Conservation (phyloP, 139 green algal genomes). For the Micractinium conductrix region DNA sequence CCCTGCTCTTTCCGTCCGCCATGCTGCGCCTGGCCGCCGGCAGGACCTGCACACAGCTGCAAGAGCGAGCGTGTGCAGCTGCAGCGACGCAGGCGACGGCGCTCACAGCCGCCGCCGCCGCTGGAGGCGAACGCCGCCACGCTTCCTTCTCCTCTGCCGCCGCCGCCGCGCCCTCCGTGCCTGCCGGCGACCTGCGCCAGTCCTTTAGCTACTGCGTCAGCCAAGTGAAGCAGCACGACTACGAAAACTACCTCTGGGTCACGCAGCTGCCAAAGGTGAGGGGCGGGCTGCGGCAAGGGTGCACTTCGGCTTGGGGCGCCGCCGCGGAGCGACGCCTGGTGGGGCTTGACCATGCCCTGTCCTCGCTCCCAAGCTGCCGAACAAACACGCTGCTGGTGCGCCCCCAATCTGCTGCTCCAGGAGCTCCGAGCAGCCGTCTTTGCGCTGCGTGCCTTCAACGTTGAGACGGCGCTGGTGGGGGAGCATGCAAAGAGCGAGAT, state of each 20-base stretch:
- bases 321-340: no score
- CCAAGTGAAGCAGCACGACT: slow-evolving; percentile 60
- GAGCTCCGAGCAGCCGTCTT: slow-evolving; percentile 67
- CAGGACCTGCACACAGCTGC: background rate
- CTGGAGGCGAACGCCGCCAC: no score
- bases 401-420: slow-evolving; percentile 35
- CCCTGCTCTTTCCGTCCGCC: background rate
- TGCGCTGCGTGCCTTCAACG: slow-evolving; percentile 81
- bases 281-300: no score
- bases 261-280: slow-evolving; percentile 64
- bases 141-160: background rate
- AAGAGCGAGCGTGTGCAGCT: no score
- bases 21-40: background rate
- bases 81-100: background rate
- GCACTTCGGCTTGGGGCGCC: no score
- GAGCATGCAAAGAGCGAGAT: slow-evolving; percentile 56
- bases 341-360: background rate
- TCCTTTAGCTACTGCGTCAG: slow-evolving; percentile 46
- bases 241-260: slow-evolving; percentile 78
- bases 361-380: background rate
- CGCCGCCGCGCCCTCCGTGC: background rate
- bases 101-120: background rate
- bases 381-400: no score
- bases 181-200: slow-evolving; percentile 7
- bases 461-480: slow-evolving; percentile 70